Evolutionary conservation across 2,329 filamentous ascomycete species (phyloP).

Genomic region (Diaporthe ampelina): DNA sequence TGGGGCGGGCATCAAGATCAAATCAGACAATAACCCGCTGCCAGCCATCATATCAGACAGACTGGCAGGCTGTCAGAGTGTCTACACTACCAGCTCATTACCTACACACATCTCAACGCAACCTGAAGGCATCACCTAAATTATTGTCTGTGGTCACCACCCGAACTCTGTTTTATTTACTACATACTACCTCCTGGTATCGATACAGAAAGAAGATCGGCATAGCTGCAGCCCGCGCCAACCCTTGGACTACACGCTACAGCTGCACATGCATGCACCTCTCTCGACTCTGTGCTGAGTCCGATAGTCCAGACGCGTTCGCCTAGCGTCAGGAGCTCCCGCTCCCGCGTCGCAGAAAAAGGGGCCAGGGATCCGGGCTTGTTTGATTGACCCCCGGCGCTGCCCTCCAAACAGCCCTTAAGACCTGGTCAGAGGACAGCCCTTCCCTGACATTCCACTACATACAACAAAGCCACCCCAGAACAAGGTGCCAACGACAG

Average conservation of each 20-base stretch:
- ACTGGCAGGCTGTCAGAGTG: neutral
- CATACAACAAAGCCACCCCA: neutral
- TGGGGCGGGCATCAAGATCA: conserved; percentile 4
- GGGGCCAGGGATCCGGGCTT: conserved; percentile 29
- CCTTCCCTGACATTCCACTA: neutral
- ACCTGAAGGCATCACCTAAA: neutral
- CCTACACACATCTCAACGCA: too few relatives aligned
- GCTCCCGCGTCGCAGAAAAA: conserved; percentile 35
- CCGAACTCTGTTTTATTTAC: neutral
- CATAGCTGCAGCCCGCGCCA: conserved; percentile 26
- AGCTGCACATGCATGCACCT: conserved; percentile 35
- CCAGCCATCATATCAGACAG: neutral
- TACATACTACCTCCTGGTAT: neutral
- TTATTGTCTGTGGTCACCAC: neutral
- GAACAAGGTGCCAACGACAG: conserved; percentile 1
- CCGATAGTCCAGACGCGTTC: conserved; percentile 2
- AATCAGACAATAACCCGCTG: conserved; percentile 28
- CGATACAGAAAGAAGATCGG: conserved; percentile 7
- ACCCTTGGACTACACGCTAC: conserved; percentile 19
- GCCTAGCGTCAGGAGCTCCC: conserved; percentile 38
- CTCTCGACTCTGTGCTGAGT: conserved; percentile 29
- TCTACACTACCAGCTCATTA: too few relatives aligned
- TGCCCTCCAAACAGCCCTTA: conserved; percentile 18
- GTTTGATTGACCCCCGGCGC: conserved; percentile 17
- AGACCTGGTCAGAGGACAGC: neutral